Base-by-base conservation (phyloP, 345 rosid genomes). In the Acer negundo region DNA sequence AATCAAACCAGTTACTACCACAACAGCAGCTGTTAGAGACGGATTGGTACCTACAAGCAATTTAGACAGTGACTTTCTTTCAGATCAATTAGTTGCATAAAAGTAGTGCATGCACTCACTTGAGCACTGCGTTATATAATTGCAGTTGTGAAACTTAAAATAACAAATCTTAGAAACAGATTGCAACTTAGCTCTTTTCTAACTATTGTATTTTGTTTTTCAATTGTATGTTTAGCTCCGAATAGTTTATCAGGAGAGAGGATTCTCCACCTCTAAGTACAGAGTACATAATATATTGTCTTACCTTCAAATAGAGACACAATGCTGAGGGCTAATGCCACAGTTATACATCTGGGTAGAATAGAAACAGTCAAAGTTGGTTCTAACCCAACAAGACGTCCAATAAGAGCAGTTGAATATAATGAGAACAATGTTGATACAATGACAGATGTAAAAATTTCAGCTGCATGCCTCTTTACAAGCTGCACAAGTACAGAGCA, bases 301-400 rank as follows among this genome's bases (percentile, higher is more conserved):
- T 20, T 85, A 93, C 99, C 98, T 84, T 93, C 98, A 78, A 93
- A 95, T 12, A 93, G 77, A 79, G 99, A 92, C 11, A 93, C 94
- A 13, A 95, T 93, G 88, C 98, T 95, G 80, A 95, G 99, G 23
- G 99, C 99, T 46, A 95, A 85, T 49, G 98, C 97, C 78, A 93
- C 98, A 0, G 98, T 95, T 77, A 95, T 95, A 76, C 98, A 93
- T 75, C 98, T 90, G 51, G 99, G 98, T 35, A 95, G 86, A 82
- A 95, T 92, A n/a, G 98, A 95, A 53, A 93, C 69, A 0, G 98
- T 90, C 85, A 95, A 84, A 70, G 82, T 67, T 9, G 98, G 92
- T 71, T 93, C 97, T 68, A 95, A 79, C 28, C 93, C 94, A 0
- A 88, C 84, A 49, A 93, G 86, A 73, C 96, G 98, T 65, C 98